Evolutionary conservation across 78 protist genomes (phyloP), one percentile per base, ranked within the genome.

Genomic region (Polysphondylium violaceum): DNA sequence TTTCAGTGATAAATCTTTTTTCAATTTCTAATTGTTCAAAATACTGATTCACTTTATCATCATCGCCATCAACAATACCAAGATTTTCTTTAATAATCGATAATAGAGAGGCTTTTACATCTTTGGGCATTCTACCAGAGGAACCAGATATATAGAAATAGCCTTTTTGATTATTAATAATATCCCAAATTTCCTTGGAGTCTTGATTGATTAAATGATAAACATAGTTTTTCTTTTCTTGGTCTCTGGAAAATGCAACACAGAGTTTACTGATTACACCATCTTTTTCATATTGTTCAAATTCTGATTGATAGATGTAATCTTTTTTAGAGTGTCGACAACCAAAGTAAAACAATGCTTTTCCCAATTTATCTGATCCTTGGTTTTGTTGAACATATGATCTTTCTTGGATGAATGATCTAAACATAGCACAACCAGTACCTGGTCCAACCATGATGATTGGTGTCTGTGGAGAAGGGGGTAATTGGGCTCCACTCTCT

Each of bases 401-500:
- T 68, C 94, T 63, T 23, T 91, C 86, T 55, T 78, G 90, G 19
- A 91, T 61, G 25, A 91, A 91, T 65, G 90, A 76, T 68, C 95
- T 40, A 50, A 91, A 91, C 2, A 91, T 91, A 38, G 95, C 95
- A 31, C 86, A 75, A 41, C 95, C 95, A 35, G 95, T 91, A 23
- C 95, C 95, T n/a, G 95, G 95, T 2, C 95, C 95, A 44, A 91
- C 95, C 92, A 91, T 83, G 25, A 91, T 72, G 19, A 91, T 17
- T 29, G 95, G 95, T 19, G 65, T 91, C 2, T 29, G 21, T 14
- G 8, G 40, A 17, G 79, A 73, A 7, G 21, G 21, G 43, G 95
- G 95, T 35, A 72, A 56, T 7, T 12, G 31, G 17, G 81, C 85
- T 29, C 86, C 90, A 65, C 86, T 51, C 19, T 71, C 87, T 59